Evolutionary conservation across 257 asterid species (phyloP).

Genomic region (Solanum corneliomulleri): DNA sequence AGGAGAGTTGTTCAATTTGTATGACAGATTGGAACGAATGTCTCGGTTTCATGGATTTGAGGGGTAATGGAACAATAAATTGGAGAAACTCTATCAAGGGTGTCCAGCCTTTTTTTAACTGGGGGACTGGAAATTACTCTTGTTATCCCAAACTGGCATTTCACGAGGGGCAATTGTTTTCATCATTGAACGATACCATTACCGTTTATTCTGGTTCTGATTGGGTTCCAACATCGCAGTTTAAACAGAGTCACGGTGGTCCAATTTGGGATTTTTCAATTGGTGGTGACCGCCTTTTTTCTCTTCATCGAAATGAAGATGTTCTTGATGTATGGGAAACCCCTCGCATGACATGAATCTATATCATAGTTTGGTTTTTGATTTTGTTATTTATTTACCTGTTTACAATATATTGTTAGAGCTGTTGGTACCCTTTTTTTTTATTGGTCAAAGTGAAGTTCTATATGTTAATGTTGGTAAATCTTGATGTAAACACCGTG

Average conservation of each 20-base stretch:
- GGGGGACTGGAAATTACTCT: slow-evolving; percentile 29
- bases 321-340: slow-evolving; percentile 75
- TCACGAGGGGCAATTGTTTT: slow-evolving; percentile 63
- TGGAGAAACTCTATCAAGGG: neutral
- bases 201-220: slow-evolving; percentile 76
- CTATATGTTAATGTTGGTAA: neutral
- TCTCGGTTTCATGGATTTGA: slow-evolving; percentile 77
- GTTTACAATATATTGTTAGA: neutral
- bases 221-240: slow-evolving; percentile 59
- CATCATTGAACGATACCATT: slow-evolving; percentile 71
- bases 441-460: slow-evolving; percentile 1
- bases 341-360: slow-evolving; percentile 8
- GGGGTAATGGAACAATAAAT: slow-evolving; percentile 25
- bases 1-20: neutral
- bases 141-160: slow-evolving; percentile 47
- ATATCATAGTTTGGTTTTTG: neutral
- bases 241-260: slow-evolving; percentile 55
- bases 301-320: slow-evolving; percentile 69
- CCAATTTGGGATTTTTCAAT: slow-evolving; percentile 86
- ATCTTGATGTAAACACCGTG: neutral
- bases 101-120: neutral
- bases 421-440: neutral
- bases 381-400: neutral
- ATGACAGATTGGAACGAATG: slow-evolving; percentile 67
- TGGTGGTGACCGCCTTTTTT: slow-evolving; percentile 68